Conservation (phyloP, 2,329 filamentous ascomycete genomes). For the Kalmusia sp. region DNA sequence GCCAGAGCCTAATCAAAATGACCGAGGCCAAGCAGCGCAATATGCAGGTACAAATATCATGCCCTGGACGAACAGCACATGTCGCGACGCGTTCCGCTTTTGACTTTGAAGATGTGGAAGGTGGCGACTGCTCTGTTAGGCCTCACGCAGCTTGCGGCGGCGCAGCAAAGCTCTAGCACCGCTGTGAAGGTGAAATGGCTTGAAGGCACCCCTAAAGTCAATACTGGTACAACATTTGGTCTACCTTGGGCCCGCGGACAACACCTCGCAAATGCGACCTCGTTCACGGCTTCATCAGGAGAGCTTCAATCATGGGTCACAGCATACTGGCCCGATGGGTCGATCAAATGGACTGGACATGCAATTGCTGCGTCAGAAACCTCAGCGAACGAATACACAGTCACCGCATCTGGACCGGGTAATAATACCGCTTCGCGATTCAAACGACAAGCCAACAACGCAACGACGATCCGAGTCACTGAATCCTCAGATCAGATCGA, state of each 20-base stretch:
- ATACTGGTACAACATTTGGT: constrained; percentile 47
- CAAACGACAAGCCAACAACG: constrained; percentile 23
- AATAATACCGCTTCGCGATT: constrained; percentile 18
- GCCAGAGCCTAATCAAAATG: background rate
- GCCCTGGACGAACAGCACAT: background rate
- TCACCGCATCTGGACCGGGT: constrained; percentile 42
- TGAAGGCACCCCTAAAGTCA: constrained; percentile 31
- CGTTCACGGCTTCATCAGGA: constrained; percentile 38
- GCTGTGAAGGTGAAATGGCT: constrained; percentile 42
- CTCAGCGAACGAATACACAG: constrained; percentile 53
- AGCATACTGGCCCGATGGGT: constrained; percentile 66
- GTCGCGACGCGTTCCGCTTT: background rate
- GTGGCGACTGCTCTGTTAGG: constrained; percentile 4
- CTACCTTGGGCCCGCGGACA: constrained; percentile 49
- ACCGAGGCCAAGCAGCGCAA: background rate
- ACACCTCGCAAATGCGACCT: constrained; percentile 45
- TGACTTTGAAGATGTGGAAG: constrained; percentile 8
- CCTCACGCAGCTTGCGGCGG: background rate
- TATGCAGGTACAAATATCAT: constrained; percentile 13
- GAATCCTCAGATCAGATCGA: constrained; percentile 30
- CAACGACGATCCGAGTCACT: constrained; percentile 31
- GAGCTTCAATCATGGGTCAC: constrained; percentile 63
- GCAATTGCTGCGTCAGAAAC: constrained; percentile 56
- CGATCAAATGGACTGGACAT: constrained; percentile 68
- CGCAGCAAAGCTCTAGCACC: constrained; percentile 1